Base-by-base conservation (phyloP, 2,329 filamentous ascomycete genomes). In the Setomelanomma holmii region DNA sequence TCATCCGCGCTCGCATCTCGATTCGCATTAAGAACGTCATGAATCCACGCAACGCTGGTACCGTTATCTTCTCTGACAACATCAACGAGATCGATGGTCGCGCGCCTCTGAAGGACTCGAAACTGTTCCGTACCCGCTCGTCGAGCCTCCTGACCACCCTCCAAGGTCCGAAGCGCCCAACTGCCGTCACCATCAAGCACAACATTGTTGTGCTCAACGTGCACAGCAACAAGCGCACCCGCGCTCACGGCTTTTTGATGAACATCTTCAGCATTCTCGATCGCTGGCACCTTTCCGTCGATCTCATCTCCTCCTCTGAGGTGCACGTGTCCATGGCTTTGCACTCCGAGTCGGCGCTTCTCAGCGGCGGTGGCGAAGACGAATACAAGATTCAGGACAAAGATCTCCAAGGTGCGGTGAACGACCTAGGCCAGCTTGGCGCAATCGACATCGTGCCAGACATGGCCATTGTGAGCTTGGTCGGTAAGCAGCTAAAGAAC, bases 301-400 rank as follows among this genome's bases (percentile, higher is more conserved):
- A 99, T 74, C 84, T 99, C 60, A 98, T 99, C 73, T 96, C 93
- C 40, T 96, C 92, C 2, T 93, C 88, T 55, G 95, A 99, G 79
- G 95, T 98, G 11, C 95, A 99, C 72, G 93, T 99, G 20, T 97
- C 93, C 46, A 93, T 99, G 87, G 95, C 96, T 7, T 87, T 99
- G 56, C 93, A 98, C 75, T 89, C 89, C 0, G 89, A 92, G 62
- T 79, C 80, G 40, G 83, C 82, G 6, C 73, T 87, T 34, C 73
- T 81, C 12, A 78, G 74, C 41, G 78, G 77, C 21, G 74, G 75
- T 11, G 75, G 76, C 45, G 74, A 76, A 41, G 79, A 81, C 40
- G 79, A 81, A 58, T 73, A 81, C 51, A 74, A 70, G 52, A 81
- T 82, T 63, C 72, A 79, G 54, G 75, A 76, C 52, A 74, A 76